These are phyloP conservation scores for Ceratobasidium sp. DNA, from an alignment of 1,284 basidiomycete genomes.

Conservation along the genomic window DNA sequence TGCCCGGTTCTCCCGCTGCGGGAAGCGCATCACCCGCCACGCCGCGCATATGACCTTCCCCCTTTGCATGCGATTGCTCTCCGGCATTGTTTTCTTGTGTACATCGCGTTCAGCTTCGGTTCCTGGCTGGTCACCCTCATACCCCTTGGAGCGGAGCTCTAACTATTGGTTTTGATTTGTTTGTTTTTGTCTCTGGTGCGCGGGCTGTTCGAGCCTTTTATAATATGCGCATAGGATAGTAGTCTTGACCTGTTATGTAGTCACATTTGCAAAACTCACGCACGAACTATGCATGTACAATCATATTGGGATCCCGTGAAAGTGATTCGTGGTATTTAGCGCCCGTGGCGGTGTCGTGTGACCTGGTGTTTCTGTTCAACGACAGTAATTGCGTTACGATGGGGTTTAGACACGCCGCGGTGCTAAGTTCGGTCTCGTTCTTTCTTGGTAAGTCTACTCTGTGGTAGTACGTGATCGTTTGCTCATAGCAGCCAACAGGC, in stretches of 20 bases:
- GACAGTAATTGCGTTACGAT: slow-evolving; percentile 57
- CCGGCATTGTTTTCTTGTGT: slow-evolving; percentile 22
- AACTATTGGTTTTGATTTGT: slow-evolving; percentile 5
- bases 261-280: slow-evolving; percentile 24
- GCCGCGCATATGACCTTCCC: slow-evolving; percentile 28
- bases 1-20: slow-evolving; percentile 37
- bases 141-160: slow-evolving; percentile 39
- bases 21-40: slow-evolving; percentile 40
- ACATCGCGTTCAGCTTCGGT: slow-evolving; percentile 28
- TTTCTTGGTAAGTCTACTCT: slow-evolving; percentile 69
- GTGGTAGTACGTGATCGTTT: not conserved
- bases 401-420: slow-evolving; percentile 86
- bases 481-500: slow-evolving; percentile 59
- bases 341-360: slow-evolving; percentile 18
- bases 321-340: not conserved
- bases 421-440: slow-evolving; percentile 84
- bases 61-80: slow-evolving; percentile 8
- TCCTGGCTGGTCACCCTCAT: slow-evolving; percentile 37
- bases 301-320: slow-evolving; percentile 23
- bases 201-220: slow-evolving; percentile 8
- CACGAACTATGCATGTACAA: slow-evolving; percentile 39
- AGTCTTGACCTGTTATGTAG: slow-evolving; percentile 25
- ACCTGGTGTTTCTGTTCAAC: slow-evolving; percentile 31
- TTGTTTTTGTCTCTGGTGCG: not conserved
- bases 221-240: slow-evolving; percentile 4